A percentile compares a stretch with the other conserved stretches of the same genome.
Conservation (phyloP, 1,139 yeast species). For the Zhuliangozyma blackwelliae region DNA sequence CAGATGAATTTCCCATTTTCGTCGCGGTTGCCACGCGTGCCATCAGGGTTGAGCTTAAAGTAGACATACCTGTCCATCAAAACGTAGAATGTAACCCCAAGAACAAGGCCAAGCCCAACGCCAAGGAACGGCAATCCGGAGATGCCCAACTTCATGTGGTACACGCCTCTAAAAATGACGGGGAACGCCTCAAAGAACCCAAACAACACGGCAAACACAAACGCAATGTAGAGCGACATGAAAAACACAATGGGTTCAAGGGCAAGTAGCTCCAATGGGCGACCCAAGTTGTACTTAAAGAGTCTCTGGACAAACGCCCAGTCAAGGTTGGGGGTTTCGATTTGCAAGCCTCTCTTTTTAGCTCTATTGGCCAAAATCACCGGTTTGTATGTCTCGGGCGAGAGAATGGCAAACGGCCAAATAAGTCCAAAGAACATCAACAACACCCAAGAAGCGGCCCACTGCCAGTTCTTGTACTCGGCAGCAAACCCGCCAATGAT, state of each 20-base stretch:
- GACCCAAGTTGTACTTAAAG: slow-evolving; percentile 45
- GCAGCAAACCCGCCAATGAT: slow-evolving; percentile 77
- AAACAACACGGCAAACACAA: slow-evolving; percentile 69
- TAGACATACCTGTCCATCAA: slow-evolving; percentile 42
- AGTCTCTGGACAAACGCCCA: slow-evolving; percentile 18
- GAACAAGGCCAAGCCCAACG: slow-evolving; percentile 59
- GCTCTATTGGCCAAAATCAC: slow-evolving; percentile 57
- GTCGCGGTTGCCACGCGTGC: slow-evolving; percentile 54
- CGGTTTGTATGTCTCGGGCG: slow-evolving; percentile 72
- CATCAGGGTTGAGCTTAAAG: slow-evolving; percentile 60
- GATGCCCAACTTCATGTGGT: slow-evolving; percentile 53
- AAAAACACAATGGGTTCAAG: slow-evolving; percentile 68
- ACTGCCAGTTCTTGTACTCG: slow-evolving; percentile 65
- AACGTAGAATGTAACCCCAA: slow-evolving; percentile 52
- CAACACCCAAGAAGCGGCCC: slow-evolving; percentile 72
- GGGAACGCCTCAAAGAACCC: slow-evolving; percentile 80
- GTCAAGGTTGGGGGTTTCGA: slow-evolving; percentile 29
- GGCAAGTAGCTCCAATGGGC: slow-evolving; percentile 61
- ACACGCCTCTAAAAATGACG: slow-evolving; percentile 61
- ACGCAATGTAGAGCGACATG: slow-evolving; percentile 64
- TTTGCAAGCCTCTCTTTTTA: slow-evolving; percentile 48
- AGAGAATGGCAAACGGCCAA: slow-evolving; percentile 50
- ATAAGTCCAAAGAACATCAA: slow-evolving; percentile 68
- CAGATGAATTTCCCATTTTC: slow-evolving; percentile 49
- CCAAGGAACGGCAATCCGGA: slow-evolving; percentile 69